Conservation (phyloP, 495 filamentous ascomycete genomes). For the Neurospora pannonica region DNA sequence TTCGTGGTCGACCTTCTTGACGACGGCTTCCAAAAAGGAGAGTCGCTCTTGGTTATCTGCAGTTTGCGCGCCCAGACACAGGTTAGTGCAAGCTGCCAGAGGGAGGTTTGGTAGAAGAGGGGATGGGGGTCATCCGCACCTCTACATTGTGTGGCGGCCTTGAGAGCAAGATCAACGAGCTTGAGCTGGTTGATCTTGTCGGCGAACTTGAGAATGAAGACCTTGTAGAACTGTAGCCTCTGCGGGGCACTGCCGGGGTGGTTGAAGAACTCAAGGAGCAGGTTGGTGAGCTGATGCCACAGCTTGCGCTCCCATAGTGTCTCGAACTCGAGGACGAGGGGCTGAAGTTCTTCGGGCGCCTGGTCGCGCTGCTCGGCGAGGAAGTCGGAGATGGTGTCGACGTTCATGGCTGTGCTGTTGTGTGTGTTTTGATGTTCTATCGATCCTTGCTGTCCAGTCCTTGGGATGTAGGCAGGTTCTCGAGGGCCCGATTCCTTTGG, state of each 20-base stretch:
- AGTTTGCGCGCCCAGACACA: not conserved
- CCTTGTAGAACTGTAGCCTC: conserved; percentile 81
- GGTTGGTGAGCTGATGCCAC: conserved; percentile 96
- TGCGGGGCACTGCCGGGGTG: conserved; percentile 69
- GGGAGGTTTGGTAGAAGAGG: conserved; percentile 2
- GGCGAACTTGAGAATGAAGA: conserved; percentile 90
- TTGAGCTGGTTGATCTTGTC: conserved; percentile 99
- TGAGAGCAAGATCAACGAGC: conserved; percentile 81
- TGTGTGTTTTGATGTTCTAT: not conserved
- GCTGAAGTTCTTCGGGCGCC: conserved; percentile 78
- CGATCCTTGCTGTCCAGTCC: not conserved
- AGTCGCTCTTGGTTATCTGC: conserved; percentile 82
- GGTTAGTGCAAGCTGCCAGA: not conserved
- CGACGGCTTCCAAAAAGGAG: conserved; percentile 73
- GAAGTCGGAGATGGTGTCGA: conserved; percentile 84
- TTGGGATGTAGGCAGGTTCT: not conserved
- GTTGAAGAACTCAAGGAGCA: conserved; percentile 82
- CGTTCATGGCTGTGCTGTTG: conserved; percentile 48
- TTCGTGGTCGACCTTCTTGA: conserved; percentile 80
- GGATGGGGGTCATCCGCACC: conserved; percentile 38
- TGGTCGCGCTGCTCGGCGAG: conserved; percentile 77
- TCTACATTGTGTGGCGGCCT: conserved; percentile 76
- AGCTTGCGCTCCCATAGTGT: conserved; percentile 97
- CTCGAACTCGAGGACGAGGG: conserved; percentile 85
- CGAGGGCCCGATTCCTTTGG: not conserved